Evolutionary conservation across 208 protist genomes (phyloP).

Genomic region (Acanthamoeba divionensis): DNA sequence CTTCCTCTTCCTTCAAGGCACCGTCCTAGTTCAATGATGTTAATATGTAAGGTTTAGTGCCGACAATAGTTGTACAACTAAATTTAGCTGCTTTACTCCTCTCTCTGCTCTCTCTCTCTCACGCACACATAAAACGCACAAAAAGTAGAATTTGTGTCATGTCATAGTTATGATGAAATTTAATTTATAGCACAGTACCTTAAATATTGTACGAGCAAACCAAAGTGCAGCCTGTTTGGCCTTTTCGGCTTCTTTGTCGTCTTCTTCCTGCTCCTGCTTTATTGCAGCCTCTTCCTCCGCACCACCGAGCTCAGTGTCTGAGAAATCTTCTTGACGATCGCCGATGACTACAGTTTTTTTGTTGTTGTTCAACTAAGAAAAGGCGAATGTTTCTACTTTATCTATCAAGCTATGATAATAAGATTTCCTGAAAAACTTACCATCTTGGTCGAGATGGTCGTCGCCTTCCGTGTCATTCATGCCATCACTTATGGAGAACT

Average conservation of each 20-base stretch:
- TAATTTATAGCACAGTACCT: conserved; percentile 36
- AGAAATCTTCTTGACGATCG: conserved; percentile 39
- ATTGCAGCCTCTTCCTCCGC: conserved; percentile 74
- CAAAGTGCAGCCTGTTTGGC: conserved; percentile 32
- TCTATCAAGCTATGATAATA: conserved; percentile 1
- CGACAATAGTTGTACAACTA: too few relatives aligned
- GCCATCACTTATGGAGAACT: not conserved
- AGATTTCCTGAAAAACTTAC: too few relatives aligned
- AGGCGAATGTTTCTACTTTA: not conserved
- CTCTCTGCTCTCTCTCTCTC: too few relatives aligned
- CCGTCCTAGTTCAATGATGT: too few relatives aligned
- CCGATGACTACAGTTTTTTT: conserved; percentile 84
- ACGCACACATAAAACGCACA: too few relatives aligned
- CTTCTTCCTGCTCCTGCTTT: conserved; percentile 73
- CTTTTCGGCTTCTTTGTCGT: conserved; percentile 26
- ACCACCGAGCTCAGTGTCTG: conserved; percentile 59
- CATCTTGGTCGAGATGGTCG: conserved; percentile 46
- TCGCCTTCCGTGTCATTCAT: not conserved
- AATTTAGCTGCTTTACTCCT: too few relatives aligned
- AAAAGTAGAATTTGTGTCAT: not conserved
- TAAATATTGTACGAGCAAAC: conserved; percentile 51
- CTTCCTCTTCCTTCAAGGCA: not conserved
- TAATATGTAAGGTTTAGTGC: too few relatives aligned
- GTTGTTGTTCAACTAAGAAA: not conserved
- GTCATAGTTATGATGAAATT: not conserved